Base-by-base conservation (phyloP, 2,329 filamentous ascomycete genomes). In the Fusarium cicatricum region DNA sequence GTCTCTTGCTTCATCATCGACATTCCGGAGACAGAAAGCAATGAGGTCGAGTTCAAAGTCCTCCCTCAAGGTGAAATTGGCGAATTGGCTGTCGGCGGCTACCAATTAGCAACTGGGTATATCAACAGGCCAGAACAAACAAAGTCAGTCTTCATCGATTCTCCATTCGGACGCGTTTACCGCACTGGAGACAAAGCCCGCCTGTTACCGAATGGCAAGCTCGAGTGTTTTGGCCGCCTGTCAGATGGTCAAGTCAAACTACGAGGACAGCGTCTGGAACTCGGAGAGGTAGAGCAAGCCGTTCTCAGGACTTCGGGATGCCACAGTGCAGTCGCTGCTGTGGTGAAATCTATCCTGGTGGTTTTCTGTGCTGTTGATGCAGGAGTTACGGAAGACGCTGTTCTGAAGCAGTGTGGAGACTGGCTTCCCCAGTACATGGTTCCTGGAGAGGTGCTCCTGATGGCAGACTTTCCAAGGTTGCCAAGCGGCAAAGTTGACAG, bases 361-460 rank as follows among this genome's bases (percentile, higher is more conserved):
- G 84, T 87, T 0, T 97, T 94, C 69, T 91, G 89, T 60, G 83
- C 87, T 5, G 76, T 83, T 2, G 82, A 85, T 31, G 65, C 73
- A 3, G 56, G 50, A 9, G 66, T 61, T 8, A 48, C 51, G 1
- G 53, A 76, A 74, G 15, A 72, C 71, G 29, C 71, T 72, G 77
- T 96, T 11, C 68, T 84, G 28, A 70, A 79, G 14, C 82, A 79
- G 5, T 96, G 91, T 73, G 81, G 80, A 44, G 80, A 81, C 44
- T 96, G 92, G 91, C 80, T 97, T 2, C 91, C 92, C 0, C 79
- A 81, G 4, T 95, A 88, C 70, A 97, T 97, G 93, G 76, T 96
- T 2, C 93, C 93, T 0, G 82, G 84, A 4, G 89, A 96, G 57
- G 77, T 96, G 19, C 72, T 91, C 1, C 68, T 90, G 2, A 75